Evolutionary conservation across 1,139 yeast species (phyloP), one percentile per base, ranked within the genome.

Genomic region (Hanseniaspora gamundiae): DNA sequence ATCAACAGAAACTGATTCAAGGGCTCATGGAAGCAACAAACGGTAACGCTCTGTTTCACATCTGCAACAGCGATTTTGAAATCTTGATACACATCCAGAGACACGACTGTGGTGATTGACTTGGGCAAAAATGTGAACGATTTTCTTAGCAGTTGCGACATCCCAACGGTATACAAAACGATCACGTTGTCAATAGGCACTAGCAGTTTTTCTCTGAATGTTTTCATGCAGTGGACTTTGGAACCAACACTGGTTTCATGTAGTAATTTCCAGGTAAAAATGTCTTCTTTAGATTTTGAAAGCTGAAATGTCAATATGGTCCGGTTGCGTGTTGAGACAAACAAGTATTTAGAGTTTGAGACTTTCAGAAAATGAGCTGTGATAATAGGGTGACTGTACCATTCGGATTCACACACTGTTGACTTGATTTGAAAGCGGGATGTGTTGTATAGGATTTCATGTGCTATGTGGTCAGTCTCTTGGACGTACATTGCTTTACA

Each of bases 71-170:
- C 77, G 2, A 87, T 60, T 38, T 91, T 64, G 43, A 70, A 67
- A 1, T 83, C 83, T 44, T 73, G 72, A 40, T 76, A 58, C 27
- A 40, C 65, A 14, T 69, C 62, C 2, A 87, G 42, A 19, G 71
- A 69, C 11, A 72, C 70, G 21, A 86, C 76, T 39, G 67, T 67
- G 51, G 48, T 72, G 43, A 51, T 62, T 48, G 60, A 65, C 3
- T 63, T 67, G 39, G 57, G 48, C 2, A 69, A 57, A 17, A 52
- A 64, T 47, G 74, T 61, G 1, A 74, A 65, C 0, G 80, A 68
- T 56, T 85, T 85, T 44, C 82, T 71, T 44, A 91, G 68, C 35
- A 91, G 65, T 56, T 87, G 96, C 50, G 80, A 82, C 52, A 71
- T 71, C 1, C 98, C 98, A 31, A 87, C 51, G 35, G 80, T 93